phyloP scores from a whole-genome alignment of 352 stramenopile species.

The Pythium apleroticum region DNA sequence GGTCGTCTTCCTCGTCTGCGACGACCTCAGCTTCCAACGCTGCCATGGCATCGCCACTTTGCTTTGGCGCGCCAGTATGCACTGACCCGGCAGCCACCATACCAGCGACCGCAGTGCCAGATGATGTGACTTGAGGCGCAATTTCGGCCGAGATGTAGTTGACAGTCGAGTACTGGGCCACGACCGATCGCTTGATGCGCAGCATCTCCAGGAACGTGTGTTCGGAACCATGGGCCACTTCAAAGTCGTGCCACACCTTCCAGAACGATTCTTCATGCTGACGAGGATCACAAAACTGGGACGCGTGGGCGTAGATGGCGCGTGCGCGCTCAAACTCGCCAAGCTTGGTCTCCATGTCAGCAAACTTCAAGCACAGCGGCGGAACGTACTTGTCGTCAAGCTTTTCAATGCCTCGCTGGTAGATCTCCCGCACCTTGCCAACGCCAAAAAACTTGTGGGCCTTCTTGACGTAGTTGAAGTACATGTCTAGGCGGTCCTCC shows the following conservation, averaged over 20 bases:
- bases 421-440: slow-evolving; percentile 95
- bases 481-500: slow-evolving; percentile 93
- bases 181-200: slow-evolving; percentile 96
- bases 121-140: slow-evolving; percentile 35
- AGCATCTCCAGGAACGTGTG: slow-evolving; percentile 99
- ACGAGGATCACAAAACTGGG: slow-evolving; percentile 97
- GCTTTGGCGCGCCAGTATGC: slow-evolving; percentile 29
- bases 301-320: slow-evolving; percentile 94
- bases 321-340: slow-evolving; percentile 97
- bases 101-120: slow-evolving; percentile 31
- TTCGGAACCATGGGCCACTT: slow-evolving; percentile 95
- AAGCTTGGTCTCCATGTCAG: slow-evolving; percentile 95
- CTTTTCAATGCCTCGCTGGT: slow-evolving; percentile 93
- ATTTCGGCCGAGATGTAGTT: slow-evolving; percentile 97
- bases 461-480: slow-evolving; percentile 93
- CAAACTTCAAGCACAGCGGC: slow-evolving; percentile 96
- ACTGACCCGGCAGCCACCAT: slow-evolving; percentile 59
- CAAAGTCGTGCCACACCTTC: slow-evolving; percentile 95
- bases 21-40: slow-evolving; percentile 78
- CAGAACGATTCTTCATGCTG: slow-evolving; percentile 94
- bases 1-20: slow-evolving; percentile 30
- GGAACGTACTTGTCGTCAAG: slow-evolving; percentile 91
- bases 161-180: slow-evolving; percentile 95
- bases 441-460: slow-evolving; percentile 96
- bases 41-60: slow-evolving; percentile 83